phyloP scores from a whole-genome alignment of 306 rosid genomes.

The cucumber (Cucumis sativus) region DNA sequence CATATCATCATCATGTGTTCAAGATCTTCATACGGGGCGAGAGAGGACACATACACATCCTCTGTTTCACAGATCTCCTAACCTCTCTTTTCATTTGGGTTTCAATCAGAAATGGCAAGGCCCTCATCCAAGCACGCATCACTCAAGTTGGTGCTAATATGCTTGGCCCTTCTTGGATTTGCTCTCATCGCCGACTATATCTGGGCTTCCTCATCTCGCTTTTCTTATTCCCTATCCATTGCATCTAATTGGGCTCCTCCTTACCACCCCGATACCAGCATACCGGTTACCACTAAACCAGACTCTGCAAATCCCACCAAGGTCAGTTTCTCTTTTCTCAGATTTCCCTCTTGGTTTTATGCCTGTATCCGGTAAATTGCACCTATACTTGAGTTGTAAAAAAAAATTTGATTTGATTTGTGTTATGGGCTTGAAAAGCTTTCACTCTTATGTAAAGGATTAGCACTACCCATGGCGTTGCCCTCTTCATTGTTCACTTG shows the following conservation, averaged over 20 bases:
- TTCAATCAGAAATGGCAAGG: conserved; percentile 39
- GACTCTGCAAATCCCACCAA: neutral
- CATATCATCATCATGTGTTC: no score
- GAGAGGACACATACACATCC: no score
- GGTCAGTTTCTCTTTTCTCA: conserved; percentile 14
- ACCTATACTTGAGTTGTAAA: neutral
- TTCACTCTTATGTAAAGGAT: neutral
- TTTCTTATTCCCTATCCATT: conserved; percentile 11
- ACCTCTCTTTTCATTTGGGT: no score
- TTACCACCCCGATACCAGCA: neutral
- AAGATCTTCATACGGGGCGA: no score
- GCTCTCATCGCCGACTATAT: conserved; percentile 63
- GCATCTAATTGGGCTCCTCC: conserved; percentile 26
- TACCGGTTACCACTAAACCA: conserved; percentile 12
- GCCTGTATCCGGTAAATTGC: neutral
- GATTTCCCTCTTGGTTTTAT: neutral
- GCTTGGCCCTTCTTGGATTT: conserved; percentile 48
- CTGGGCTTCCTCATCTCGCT: conserved; percentile 56
- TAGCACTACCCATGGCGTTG: neutral
- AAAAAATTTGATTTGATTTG: neutral
- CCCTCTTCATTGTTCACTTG: neutral
- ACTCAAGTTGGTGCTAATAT: conserved; percentile 40
- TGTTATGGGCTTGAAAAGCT: neutral
- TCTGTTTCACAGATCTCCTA: no score
- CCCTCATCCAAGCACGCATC: conserved; percentile 48